phyloP scores from a whole-genome alignment of 208 protist genomes.

The Cochliopodium minus region DNA sequence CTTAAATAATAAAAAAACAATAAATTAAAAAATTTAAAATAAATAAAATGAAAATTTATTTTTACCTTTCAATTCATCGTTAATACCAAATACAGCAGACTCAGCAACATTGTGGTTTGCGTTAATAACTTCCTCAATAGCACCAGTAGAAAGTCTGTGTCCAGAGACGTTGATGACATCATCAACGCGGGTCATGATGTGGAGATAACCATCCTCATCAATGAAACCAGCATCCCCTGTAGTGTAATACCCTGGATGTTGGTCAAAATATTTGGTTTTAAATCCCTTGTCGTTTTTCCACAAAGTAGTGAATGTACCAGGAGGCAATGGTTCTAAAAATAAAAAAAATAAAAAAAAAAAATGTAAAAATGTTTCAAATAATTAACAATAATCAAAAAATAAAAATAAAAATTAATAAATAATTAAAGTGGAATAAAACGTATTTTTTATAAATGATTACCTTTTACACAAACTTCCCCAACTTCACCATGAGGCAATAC shows the following conservation, averaged over 20 bases:
- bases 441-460: no score
- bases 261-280: constrained; percentile 3
- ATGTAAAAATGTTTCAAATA: no score
- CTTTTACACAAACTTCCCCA: no score
- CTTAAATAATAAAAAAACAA: no score
- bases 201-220: constrained; percentile 21
- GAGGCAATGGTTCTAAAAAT: constrained; percentile 17
- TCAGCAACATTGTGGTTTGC: constrained; percentile 31
- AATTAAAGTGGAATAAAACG: no score
- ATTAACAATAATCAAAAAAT: no score
- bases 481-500: no score
- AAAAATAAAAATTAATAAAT: no score
- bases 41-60: no score
- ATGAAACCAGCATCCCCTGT: constrained; percentile 23
- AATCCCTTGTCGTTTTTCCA: constrained; percentile 14
- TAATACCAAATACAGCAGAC: constrained; percentile 70
- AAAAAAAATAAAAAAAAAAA: no score
- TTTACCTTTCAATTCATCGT: constrained; percentile 79
- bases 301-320: constrained; percentile 13
- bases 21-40: no score
- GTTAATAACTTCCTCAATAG: constrained; percentile 20
- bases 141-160: constrained; percentile 19
- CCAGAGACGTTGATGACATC: constrained; percentile 31
- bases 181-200: constrained; percentile 27
- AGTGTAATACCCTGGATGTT: constrained; percentile 6